Conservation (phyloP, 202 grass and related monocot genomes). For the Panicum hallii region DNA sequence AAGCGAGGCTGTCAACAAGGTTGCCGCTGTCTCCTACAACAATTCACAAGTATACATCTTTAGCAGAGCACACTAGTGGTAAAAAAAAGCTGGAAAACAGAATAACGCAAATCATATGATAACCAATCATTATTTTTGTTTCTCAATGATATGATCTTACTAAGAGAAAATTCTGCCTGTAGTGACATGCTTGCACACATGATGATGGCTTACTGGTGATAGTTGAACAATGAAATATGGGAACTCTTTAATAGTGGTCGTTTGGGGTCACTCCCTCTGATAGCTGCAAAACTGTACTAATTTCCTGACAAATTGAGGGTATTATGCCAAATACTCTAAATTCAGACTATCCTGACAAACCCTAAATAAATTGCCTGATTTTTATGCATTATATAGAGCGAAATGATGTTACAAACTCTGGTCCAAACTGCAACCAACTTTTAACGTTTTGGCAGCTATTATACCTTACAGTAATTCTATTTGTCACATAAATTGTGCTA, state of each 20-base stretch:
- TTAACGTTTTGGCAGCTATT: not conserved
- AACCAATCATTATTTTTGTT: not conserved
- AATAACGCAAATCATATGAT: slow-evolving; percentile 14
- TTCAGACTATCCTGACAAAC: not conserved
- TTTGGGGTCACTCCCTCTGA: not conserved
- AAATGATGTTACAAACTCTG: not conserved
- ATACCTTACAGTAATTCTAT: not conserved
- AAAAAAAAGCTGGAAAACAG: not conserved
- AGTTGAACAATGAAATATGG: not conserved
- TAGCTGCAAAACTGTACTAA: not conserved
- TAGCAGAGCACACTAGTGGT: not conserved
- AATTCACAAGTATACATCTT: slow-evolving; percentile 30
- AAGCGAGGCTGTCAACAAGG: slow-evolving; percentile 81
- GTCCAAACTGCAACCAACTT: not conserved
- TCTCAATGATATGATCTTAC: slow-evolving; percentile 13
- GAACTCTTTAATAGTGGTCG: not conserved
- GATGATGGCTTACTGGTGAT: not conserved
- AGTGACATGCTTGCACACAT: not conserved
- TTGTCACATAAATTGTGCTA: not conserved
- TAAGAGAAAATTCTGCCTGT: not conserved
- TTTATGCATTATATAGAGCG: not conserved
- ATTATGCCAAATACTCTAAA: not conserved
- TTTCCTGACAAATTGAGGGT: not conserved
- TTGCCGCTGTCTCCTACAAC: slow-evolving; percentile 73
- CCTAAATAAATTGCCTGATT: not conserved